phyloP scores from a whole-genome alignment of 108 stramenopile species.

The Discostella stelligeroides region DNA sequence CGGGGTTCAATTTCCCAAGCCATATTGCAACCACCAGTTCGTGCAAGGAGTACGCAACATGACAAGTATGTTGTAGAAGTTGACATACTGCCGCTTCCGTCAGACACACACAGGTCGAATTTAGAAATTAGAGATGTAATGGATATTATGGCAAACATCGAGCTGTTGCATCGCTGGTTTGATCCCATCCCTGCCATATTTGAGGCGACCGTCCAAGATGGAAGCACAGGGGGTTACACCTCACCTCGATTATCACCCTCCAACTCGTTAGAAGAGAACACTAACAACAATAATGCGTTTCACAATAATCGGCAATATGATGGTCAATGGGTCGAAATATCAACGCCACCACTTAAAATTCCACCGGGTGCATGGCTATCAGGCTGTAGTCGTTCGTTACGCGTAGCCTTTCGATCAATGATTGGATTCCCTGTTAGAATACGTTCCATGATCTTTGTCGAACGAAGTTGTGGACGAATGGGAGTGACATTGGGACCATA shows the following conservation, averaged over 20 bases:
- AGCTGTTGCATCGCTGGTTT: conserved; percentile 69
- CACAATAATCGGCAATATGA: conserved; percentile 52
- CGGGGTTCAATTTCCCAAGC: not conserved
- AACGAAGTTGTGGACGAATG: conserved; percentile 63
- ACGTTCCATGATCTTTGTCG: conserved; percentile 71
- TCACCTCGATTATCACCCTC: conserved; percentile 9
- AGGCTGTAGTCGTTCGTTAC: conserved; percentile 20
- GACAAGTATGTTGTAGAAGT: conserved; percentile 42
- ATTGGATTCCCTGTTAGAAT: conserved; percentile 50
- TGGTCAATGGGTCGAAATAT: conserved; percentile 82
- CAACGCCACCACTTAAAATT: conserved; percentile 51
- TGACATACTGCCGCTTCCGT: conserved; percentile 15
- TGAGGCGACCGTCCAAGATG: conserved; percentile 59
- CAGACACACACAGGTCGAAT: not conserved
- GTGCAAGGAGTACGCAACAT: conserved; percentile 26
- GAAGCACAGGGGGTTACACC: conserved; percentile 44
- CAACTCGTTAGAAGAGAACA: conserved; percentile 22
- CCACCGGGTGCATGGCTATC: conserved; percentile 45
- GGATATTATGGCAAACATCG: conserved; percentile 64
- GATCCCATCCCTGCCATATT: conserved; percentile 66
- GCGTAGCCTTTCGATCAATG: conserved; percentile 30
- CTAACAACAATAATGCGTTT: not conserved
- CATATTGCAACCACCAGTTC: conserved; percentile 16
- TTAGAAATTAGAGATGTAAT: conserved; percentile 49
- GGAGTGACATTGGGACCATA: conserved; percentile 68